Conservation (phyloP, 2,329 filamentous ascomycete species). For the Botryotinia calthae region DNA sequence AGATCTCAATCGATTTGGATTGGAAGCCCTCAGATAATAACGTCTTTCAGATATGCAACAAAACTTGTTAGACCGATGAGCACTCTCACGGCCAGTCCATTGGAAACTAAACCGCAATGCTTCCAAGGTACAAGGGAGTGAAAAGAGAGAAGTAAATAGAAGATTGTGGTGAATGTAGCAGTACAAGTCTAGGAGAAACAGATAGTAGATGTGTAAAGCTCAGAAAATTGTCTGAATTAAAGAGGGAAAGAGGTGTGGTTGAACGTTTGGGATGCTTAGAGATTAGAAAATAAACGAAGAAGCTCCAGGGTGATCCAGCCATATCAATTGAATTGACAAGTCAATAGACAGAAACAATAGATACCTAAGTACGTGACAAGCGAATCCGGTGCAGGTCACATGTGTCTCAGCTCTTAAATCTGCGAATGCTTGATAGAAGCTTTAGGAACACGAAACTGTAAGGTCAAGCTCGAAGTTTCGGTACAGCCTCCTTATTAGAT, state of each 20-base stretch:
- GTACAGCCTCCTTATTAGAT: neutral
- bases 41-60: neutral
- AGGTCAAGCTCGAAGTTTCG: neutral
- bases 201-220: neutral
- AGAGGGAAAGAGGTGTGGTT: neutral
- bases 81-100: neutral
- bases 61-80: neutral
- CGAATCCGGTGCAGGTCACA: neutral
- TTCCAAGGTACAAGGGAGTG: neutral
- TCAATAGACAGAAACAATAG: neutral
- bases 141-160: neutral
- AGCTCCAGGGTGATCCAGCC: neutral
- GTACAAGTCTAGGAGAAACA: neutral
- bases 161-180: neutral
- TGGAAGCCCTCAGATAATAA: neutral
- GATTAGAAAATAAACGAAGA: neutral
- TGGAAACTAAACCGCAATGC: accelerated
- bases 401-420: neutral
- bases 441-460: neutral
- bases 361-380: neutral
- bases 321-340: neutral
- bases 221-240: neutral
- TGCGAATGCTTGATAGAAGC: neutral
- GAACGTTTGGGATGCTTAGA: neutral
- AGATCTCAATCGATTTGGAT: neutral